Percentiles rank a stretch among this genome's conserved stretches.
Evolutionary conservation across 1,139 yeast species (phyloP).

Genomic region (Pneumocystis sp.): DNA sequence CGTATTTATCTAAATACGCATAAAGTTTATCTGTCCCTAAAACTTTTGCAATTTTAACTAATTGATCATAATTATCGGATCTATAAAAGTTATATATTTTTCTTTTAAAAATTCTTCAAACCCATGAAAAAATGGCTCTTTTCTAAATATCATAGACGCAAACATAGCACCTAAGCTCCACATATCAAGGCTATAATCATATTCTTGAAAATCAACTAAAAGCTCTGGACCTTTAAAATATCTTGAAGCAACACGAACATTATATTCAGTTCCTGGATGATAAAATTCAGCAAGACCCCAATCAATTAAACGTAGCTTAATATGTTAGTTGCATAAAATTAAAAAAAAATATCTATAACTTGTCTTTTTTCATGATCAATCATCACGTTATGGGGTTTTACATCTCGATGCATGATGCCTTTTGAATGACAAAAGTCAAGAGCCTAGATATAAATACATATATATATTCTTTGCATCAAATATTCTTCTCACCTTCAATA

Average conservation of each 20-base stretch:
- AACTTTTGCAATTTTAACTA: slow-evolving; percentile 85
- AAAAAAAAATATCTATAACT: slow-evolving; percentile 1
- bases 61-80: slow-evolving; percentile 63
- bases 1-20: slow-evolving; percentile 59
- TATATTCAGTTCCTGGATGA: slow-evolving; percentile 86
- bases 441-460: slow-evolving; percentile 29
- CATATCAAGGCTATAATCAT: slow-evolving; percentile 68
- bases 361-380: slow-evolving; percentile 67
- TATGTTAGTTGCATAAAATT: not conserved
- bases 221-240: slow-evolving; percentile 97
- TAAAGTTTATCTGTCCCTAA: slow-evolving; percentile 79
- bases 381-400: slow-evolving; percentile 97
- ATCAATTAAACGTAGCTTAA: slow-evolving; percentile 63
- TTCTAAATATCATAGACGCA: slow-evolving; percentile 91
- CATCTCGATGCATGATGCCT: slow-evolving; percentile 98
- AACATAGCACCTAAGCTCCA: slow-evolving; percentile 98
- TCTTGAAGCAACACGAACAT: slow-evolving; percentile 95
- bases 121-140: slow-evolving; percentile 96
- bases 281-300: slow-evolving; percentile 99
- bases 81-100: not conserved
- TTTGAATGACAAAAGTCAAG: slow-evolving; percentile 88
- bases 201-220: slow-evolving; percentile 79
- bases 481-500: slow-evolving; percentile 34
- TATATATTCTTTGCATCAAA: not conserved
- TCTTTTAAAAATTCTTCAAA: slow-evolving; percentile 33